Conservation (phyloP, 176 grass and related monocot species). For the Raddia distichophylla region DNA sequence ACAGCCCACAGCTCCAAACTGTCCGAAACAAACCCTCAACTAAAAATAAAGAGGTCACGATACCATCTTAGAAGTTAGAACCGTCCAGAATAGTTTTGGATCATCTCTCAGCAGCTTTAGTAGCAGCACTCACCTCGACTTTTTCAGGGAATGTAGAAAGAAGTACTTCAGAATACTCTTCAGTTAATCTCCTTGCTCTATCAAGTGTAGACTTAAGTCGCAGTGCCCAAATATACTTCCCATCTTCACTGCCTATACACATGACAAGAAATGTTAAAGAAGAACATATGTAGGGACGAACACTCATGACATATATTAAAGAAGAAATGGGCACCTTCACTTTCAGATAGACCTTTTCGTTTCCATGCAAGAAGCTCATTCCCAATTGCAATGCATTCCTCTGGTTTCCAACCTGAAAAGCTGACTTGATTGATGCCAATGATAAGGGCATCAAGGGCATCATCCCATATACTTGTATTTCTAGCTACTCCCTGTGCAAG, state of each 20-base stretch:
- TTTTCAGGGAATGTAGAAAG: slow-evolving; percentile 90
- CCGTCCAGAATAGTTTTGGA: too few relatives aligned
- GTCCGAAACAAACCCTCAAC: too few relatives aligned
- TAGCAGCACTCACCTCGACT: slow-evolving; percentile 63
- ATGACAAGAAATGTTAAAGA: slow-evolving; percentile 40
- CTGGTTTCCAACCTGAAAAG: slow-evolving; percentile 85
- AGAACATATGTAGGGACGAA: background rate
- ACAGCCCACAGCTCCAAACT: too few relatives aligned
- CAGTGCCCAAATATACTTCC: slow-evolving; percentile 82
- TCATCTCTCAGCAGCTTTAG: background rate
- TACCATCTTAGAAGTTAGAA: too few relatives aligned
- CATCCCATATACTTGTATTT: slow-evolving; percentile 62
- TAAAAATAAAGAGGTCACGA: too few relatives aligned
- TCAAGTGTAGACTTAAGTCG: slow-evolving; percentile 96
- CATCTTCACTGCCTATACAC: slow-evolving; percentile 75
- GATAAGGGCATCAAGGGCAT: slow-evolving; percentile 76
- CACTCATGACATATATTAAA: slow-evolving; percentile 22
- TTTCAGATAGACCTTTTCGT: slow-evolving; percentile 72
- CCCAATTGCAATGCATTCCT: slow-evolving; percentile 81
- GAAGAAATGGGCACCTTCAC: slow-evolving; percentile 62
- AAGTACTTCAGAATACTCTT: slow-evolving; percentile 93
- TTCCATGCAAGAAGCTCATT: slow-evolving; percentile 89
- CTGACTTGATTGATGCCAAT: slow-evolving; percentile 76
- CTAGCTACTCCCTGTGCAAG: slow-evolving; percentile 63
- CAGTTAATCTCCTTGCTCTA: slow-evolving; percentile 86